A percentile compares a stretch with the other conserved stretches of the same genome.
phyloP scores from a whole-genome alignment of 106 monocot species.

The Dendrobium chrysotoxum region DNA sequence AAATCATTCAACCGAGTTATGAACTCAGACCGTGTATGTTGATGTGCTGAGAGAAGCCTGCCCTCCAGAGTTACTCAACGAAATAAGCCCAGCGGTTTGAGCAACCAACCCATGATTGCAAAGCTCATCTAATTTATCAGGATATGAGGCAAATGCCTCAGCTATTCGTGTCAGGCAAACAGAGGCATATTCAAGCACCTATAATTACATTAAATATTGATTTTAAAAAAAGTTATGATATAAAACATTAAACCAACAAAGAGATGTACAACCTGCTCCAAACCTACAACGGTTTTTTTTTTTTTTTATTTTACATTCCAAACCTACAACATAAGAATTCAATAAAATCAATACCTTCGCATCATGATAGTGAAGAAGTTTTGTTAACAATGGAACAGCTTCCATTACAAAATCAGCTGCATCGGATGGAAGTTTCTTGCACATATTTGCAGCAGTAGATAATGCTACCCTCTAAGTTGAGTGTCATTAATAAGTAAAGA shows the following conservation, averaged over 20 bases:
- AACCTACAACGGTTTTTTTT: background rate
- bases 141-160: slow-evolving; percentile 71
- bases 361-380: slow-evolving; percentile 93
- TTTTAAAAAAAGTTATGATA: background rate
- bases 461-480: slow-evolving; percentile 83
- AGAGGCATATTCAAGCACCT: slow-evolving; percentile 86
- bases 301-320: too few species aligned
- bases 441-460: slow-evolving; percentile 98
- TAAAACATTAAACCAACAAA: background rate
- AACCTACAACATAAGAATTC: background rate
- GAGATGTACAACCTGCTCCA: background rate
- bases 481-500: background rate
- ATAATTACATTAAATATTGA: slow-evolving; percentile 13
- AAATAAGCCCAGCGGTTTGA: slow-evolving; percentile 80
- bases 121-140: slow-evolving; percentile 84
- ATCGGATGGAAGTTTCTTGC: slow-evolving; percentile 96
- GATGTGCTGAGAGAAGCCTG: slow-evolving; percentile 87
- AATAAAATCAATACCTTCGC: slow-evolving; percentile 47
- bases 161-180: slow-evolving; percentile 85
- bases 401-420: slow-evolving; percentile 99
- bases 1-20: background rate
- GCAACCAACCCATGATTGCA: slow-evolving; percentile 92
- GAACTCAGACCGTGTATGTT: slow-evolving; percentile 73
- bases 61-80: slow-evolving; percentile 77
- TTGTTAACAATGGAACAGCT: slow-evolving; percentile 94